Evolutionary conservation across 2,329 filamentous ascomycete species (phyloP).

Genomic region (Diaporthe vaccinii): DNA sequence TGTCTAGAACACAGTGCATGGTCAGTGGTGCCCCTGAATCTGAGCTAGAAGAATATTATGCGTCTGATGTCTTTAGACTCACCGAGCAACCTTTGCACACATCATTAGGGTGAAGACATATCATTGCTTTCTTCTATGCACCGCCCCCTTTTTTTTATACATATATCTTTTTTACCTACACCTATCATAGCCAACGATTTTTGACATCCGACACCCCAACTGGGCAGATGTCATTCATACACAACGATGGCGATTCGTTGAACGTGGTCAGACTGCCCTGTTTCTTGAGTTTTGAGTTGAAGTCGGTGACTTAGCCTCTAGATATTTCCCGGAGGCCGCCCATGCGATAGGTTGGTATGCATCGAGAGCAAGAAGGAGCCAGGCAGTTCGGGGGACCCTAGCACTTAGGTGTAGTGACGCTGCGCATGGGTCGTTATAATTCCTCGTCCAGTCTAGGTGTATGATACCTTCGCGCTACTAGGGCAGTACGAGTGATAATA

Average conservation of each 20-base stretch:
- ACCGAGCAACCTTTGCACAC: background rate
- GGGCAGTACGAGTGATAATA: constrained; percentile 34
- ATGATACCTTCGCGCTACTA: constrained; percentile 46
- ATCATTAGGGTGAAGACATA: background rate
- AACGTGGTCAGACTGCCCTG: background rate
- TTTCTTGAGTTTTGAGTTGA: background rate
- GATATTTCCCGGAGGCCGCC: constrained; percentile 48
- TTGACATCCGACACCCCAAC: background rate
- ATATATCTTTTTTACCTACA: no score
- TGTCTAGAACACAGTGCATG: background rate
- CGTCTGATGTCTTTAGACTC: background rate
- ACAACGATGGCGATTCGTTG: background rate
- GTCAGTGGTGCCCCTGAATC: background rate
- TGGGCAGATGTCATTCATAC: background rate
- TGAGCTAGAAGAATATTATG: background rate
- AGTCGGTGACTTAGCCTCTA: background rate
- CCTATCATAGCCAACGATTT: background rate
- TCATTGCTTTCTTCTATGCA: background rate
- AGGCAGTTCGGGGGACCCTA: constrained; percentile 44
- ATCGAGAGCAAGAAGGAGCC: constrained; percentile 45
- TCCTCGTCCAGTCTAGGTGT: constrained; percentile 46
- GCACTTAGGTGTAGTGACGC: constrained; percentile 35
- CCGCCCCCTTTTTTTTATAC: no score
- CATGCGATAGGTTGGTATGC: constrained; percentile 44
- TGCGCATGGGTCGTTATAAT: constrained; percentile 42